Percentiles rank a stretch among this genome's conserved stretches.
phyloP scores from a whole-genome alignment of 1,284 basidiomycete species.

The Tilletia horrida region DNA sequence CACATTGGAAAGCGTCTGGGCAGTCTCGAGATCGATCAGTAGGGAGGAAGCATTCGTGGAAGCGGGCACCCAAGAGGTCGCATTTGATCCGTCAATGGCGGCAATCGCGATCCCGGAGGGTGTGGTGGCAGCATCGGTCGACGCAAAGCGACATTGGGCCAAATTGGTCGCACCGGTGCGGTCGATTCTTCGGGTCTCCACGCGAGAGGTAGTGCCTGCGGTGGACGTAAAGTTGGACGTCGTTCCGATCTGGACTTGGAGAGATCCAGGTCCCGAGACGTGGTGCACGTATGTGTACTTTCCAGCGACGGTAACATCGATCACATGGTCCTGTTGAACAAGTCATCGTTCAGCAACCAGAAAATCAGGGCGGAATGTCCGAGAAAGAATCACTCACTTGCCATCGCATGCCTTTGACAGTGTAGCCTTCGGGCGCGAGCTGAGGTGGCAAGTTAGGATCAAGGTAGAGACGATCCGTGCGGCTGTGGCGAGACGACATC shows the following conservation, averaged over 20 bases:
- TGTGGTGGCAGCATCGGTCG: slow-evolving; percentile 22
- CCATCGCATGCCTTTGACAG: slow-evolving; percentile 37
- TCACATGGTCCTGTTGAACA: slow-evolving; percentile 19
- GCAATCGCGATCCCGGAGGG: slow-evolving; percentile 38
- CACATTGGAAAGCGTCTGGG: not conserved
- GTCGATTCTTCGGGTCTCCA: slow-evolving; percentile 19
- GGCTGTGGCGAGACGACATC: not conserved
- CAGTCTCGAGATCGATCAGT: slow-evolving; percentile 4
- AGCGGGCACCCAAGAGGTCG: slow-evolving; percentile 21
- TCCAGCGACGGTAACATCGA: slow-evolving; percentile 30
- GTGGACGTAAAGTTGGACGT: slow-evolving; percentile 23
- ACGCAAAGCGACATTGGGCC: slow-evolving; percentile 33
- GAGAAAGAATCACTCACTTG: slow-evolving; percentile 24
- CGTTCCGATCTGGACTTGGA: slow-evolving; percentile 29
- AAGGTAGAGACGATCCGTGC: slow-evolving; percentile 32
- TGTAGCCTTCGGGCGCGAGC: slow-evolving; percentile 32
- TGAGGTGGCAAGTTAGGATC: slow-evolving; percentile 42
- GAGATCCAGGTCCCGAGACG: slow-evolving; percentile 14
- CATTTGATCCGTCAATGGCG: slow-evolving; percentile 47
- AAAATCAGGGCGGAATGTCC: not conserved
- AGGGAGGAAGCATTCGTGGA: not conserved
- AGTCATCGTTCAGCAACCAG: slow-evolving; percentile 13
- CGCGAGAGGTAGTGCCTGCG: slow-evolving; percentile 16
- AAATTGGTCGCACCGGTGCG: slow-evolving; percentile 28
- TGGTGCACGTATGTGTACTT: slow-evolving; percentile 17